Evolutionary conservation across 2,329 filamentous ascomycete genomes (phyloP), one percentile per base, ranked within the genome.

Genomic region (Fusarium sp.): DNA sequence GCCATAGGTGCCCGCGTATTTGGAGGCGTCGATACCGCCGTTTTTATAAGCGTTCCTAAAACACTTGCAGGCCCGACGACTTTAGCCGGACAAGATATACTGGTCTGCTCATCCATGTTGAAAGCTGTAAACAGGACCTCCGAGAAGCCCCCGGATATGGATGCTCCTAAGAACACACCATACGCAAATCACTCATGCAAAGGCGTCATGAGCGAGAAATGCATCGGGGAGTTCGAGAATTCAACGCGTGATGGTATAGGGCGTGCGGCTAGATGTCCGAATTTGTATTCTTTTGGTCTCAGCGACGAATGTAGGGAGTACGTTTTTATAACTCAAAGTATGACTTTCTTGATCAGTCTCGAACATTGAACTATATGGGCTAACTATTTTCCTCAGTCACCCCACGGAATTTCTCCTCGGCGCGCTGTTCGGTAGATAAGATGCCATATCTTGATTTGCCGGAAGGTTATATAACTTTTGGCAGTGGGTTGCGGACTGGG

Each of bases 401-500:
- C 0, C 13, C 45, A 20, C 26, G 4, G 0, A 22, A 47, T 47
- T 28, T 47, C 13, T 22, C 18, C 44, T 4, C 44, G 4, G 6
- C 45, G 18, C 24, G 18, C 10, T 47, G 45, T 1, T 47, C 45
- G 9, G 0, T 28, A 5, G 4, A 28, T 3, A 47, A 28, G 13
- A 28, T 47, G 45, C 45, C 45, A 47, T 47, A 47, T 8, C 1
- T 47, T 15, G 20, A 28, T 47, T 9, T 47, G 18, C 45, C 45
- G 3, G 3, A 28, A 28, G 26, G 5, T 15, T 47, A 47, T 3
- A 11, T 47, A 15, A 47, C 45, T 28, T 47, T 47, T 15, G 4
- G 18, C 13, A 28, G 0, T 22, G 45, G 45, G 0, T 15, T 47
- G 4, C 3, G 4, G 13, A 11, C 1, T 15, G 26, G 45, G 6